Evolutionary conservation across 2,329 filamentous ascomycete species (phyloP), one percentile per base, ranked within the genome.

Genomic region (Penicillium sp.): DNA sequence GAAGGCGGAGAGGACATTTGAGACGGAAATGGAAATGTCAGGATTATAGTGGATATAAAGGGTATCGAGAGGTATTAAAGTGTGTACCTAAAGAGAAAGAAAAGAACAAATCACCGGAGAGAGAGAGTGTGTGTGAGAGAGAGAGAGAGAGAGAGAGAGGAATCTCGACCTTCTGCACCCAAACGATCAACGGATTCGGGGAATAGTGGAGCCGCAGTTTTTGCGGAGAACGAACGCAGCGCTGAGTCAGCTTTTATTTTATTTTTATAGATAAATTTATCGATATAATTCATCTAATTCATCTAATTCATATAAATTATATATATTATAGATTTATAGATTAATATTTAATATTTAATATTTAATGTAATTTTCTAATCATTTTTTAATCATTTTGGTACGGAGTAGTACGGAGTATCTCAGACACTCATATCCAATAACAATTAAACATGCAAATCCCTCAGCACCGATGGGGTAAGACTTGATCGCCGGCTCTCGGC

Each of bases 171-270:
- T 62, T 66, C 62, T 66, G 61, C 61, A 50, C 35, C 43, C 33
- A 57, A 42, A 53, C 49, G 55, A 57, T 57, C 51, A 64, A 67
- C 65, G 65, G 65, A 66, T 67, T 67, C 65, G 65, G 65, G 65
- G 64, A 67, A 67, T 64, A 65, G 65, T 67, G 65, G 65, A 66
- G 64, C 65, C 65, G 64, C 55, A 55, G 60, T 61, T 63, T 66
- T 64, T 67, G 64, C 62, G 64, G 65, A 66, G 64, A 63, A 65
- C 62, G 62, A 65, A 65, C 59, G 62, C 64, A 59, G 63, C 45
- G 48, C 53, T 57, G 43, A 56, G 35, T 51, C 53, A 55, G 13
- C 21, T 12, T 49, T 23, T 31, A 23, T 42, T 23, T 42, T 23
- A 23, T 23, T 27, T n/a, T n/a, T 31, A 31, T 31, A 12, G 29